phyloP scores from a whole-genome alignment of 1,284 basidiomycete genomes.

The Cutaneotrichosporon sp. region DNA sequence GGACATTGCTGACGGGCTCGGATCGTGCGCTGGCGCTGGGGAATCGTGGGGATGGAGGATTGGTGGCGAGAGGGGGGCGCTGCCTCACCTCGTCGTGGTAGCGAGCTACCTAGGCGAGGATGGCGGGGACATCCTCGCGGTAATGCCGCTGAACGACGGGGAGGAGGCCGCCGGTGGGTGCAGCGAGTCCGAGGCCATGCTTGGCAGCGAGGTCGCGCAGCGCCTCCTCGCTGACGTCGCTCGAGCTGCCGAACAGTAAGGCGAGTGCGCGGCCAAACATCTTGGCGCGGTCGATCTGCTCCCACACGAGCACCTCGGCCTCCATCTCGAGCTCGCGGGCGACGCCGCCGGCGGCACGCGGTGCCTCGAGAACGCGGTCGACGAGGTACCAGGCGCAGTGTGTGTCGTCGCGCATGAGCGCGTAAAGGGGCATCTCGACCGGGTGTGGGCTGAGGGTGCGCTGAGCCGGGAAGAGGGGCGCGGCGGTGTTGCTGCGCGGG shows the following conservation, averaged over 20 bases:
- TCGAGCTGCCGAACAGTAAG: constrained; percentile 26
- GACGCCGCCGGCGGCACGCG: neutral
- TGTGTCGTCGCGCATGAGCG: constrained; percentile 35
- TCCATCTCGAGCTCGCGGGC: constrained; percentile 23
- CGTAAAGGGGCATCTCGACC: constrained; percentile 38
- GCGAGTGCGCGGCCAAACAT: constrained; percentile 39
- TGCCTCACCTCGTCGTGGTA: neutral
- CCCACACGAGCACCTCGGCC: constrained; percentile 43
- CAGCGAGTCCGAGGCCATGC: constrained; percentile 20
- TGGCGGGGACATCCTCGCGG: constrained; percentile 1
- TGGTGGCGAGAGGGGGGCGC: neutral
- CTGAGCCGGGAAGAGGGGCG: neutral
- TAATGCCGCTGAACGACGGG: neutral
- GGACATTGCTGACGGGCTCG: neutral
- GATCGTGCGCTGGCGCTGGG: neutral
- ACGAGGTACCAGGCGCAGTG: constrained; percentile 42
- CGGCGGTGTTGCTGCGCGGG: constrained; percentile 12
- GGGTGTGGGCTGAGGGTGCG: constrained; percentile 26
- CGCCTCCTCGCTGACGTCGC: constrained; percentile 27
- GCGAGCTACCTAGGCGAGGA: constrained; percentile 2
- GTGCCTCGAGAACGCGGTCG: constrained; percentile 32
- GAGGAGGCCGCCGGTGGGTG: neutral
- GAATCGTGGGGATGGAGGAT: too few relatives aligned
- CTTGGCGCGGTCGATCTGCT: constrained; percentile 44
- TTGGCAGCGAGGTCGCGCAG: constrained; percentile 30